phyloP scores from a whole-genome alignment of 2,329 filamentous ascomycete species.

The Westerdykella aurantiaca region DNA sequence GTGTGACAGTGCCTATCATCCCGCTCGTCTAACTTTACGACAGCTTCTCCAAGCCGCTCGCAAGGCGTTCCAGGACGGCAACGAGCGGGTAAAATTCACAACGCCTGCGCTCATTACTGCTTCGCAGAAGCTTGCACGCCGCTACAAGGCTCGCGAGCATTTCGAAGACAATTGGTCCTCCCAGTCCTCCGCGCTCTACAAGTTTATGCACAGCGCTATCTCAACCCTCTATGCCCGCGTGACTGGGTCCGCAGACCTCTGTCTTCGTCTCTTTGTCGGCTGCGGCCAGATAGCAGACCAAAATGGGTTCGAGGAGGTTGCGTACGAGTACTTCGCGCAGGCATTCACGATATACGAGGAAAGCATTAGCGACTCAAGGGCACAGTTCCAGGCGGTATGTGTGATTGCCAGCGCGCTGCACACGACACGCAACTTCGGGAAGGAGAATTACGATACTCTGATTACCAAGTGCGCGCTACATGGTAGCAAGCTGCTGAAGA shows the following conservation, averaged over 20 bases:
- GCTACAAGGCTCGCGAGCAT: constrained; percentile 86
- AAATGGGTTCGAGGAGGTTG: constrained; percentile 87
- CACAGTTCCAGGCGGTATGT: constrained; percentile 96
- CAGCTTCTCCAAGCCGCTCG: constrained; percentile 77
- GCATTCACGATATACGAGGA: constrained; percentile 98
- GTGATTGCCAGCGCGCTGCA: constrained; percentile 87
- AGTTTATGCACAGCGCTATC: constrained; percentile 87
- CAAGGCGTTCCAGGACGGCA: constrained; percentile 84
- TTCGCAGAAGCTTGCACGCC: constrained; percentile 80
- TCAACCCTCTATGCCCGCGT: constrained; percentile 85
- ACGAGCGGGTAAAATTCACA: constrained; percentile 92
- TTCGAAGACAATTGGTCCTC: constrained; percentile 69
- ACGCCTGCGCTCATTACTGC: constrained; percentile 87
- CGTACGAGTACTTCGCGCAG: constrained; percentile 97
- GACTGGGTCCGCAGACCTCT: constrained; percentile 78
- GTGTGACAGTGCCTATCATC: constrained; percentile 1
- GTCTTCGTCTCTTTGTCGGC: constrained; percentile 81
- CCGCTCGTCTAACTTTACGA: constrained; percentile 11
- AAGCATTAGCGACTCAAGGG: constrained; percentile 87
- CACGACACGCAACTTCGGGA: constrained; percentile 81
- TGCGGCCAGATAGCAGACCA: constrained; percentile 92
- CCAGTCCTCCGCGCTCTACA: constrained; percentile 77
- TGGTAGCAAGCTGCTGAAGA: constrained; percentile 92
- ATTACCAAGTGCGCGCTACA: constrained; percentile 98
- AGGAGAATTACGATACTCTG: constrained; percentile 96